Evolutionary conservation across 495 filamentous ascomycete genomes (phyloP), one percentile per base, ranked within the genome.

Genomic region (Ascodesmis nigricans): DNA sequence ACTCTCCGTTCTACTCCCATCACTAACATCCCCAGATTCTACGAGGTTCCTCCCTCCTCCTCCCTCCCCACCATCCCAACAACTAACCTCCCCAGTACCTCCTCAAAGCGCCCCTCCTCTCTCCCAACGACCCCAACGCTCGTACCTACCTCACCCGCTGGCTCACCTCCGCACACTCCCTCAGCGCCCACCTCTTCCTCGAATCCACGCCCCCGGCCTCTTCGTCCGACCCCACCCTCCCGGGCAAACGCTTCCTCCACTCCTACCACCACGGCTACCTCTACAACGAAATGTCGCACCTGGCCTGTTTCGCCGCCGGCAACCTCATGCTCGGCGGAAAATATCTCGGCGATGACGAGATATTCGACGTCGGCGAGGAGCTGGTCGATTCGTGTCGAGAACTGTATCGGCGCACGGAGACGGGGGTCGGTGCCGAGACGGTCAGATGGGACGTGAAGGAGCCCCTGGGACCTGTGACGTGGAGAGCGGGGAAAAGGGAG

Each of bases 261-360:
- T 44, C 51, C 23, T 48, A 36, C 33, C 53, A 26, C 11, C 36
- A 44, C 13, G 47, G 47, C 16, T 50, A 44, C 41, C 27, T 50
- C 19, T 22, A 43, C 30, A 53, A 44, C 29, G 46, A 47, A 45
- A 53, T 55, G 51, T 53, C 57, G 11, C 46, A 52, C 27, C 53
- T 58, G 34, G 44, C 52, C 23, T 56, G 53, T 35, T 57, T 57
- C 30, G 49, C 52, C 19, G 54, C 52, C 10, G 54, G 54, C 9
- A 57, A 56, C 31, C 39, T 56, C 31, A 36, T 55, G 11, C 47
- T 57, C 10, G 54, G 52, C 18, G 49, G 53, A 14, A 39, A 43
- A 21, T 39, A 54, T 19, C 43, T 57, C 13, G 39, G 36, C 20
- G 42, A 41, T 14, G 33, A 33, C 7, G 35, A 40, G 28, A 42